Evolutionary conservation across 2,329 filamentous ascomycete species (phyloP), one percentile per base, ranked within the genome.

Genomic region (Pyricularia sp.): DNA sequence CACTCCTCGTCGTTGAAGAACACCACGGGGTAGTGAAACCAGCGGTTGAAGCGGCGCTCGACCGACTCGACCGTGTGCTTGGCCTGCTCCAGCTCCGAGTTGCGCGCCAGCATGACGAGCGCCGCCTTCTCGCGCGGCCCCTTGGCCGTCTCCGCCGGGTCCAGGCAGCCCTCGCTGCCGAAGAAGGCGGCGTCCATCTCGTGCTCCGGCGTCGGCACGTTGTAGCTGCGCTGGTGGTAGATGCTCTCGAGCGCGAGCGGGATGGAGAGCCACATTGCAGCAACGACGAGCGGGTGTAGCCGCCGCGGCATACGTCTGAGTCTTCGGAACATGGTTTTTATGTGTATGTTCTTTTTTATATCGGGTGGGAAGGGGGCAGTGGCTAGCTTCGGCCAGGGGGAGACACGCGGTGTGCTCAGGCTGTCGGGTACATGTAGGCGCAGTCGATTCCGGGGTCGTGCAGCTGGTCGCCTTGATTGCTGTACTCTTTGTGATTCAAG

Each of bases 1-100:
- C 79, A 83, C 9, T 76, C 74, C 70, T 82, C 75, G 74, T 83
- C 78, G 73, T 83, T 83, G 68, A 83, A 76, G 71, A 83, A 83
- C 36, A 83, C 73, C 70, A 81, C 77, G 4, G 81, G 81, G 71
- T 83, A 83, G 69, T 81, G 76, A 74, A 80, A 83, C 78, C 80
- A 81, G 68, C 76, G 76, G 75, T 83, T 83, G 75, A 82, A 83
- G 69, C 80, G 79, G 26, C 73, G 72, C 73, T 83, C 80, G 66
- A 83, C 76, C 33, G 77, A 80, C 20, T 73, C 71, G n/a, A 83
- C 73, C 2, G 80, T 79, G 68, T 76, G 75, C 68, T 78, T 77
- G 1, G 80, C 81, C 70, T 77, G 75, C 30, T 76, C 72, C 11
- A 80, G 77, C 72, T 83, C 81, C 26, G 74, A 73, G 72, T 83